phyloP scores from a whole-genome alignment of 345 rosid genomes.

The Pistacia atlantica region DNA sequence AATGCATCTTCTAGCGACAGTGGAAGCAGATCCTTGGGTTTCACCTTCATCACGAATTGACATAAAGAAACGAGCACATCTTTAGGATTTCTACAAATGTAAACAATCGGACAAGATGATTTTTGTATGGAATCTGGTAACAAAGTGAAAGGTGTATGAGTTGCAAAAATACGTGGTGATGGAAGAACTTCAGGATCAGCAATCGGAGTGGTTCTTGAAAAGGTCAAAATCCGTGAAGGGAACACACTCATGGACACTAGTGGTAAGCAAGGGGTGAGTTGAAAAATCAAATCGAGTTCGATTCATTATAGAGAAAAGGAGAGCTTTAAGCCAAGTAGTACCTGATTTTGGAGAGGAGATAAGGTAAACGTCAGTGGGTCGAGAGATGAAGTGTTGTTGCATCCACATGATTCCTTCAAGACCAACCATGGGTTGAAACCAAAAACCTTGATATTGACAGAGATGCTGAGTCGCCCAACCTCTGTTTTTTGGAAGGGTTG shows the following conservation, averaged over 20 bases:
- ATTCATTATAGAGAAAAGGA: not conserved
- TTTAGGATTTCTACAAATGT: conserved; percentile 2
- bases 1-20: conserved; percentile 1
- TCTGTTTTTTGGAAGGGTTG: not conserved
- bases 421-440: not conserved
- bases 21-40: not conserved
- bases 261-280: conserved; percentile 16
- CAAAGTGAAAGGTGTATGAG: conserved; percentile 11
- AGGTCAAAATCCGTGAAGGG: conserved; percentile 19
- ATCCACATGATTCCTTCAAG: not conserved
- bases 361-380: not conserved
- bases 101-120: not conserved
- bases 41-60: conserved; percentile 5
- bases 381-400: not conserved
- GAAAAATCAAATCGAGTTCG: conserved; percentile 2
- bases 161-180: not conserved
- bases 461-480: not conserved
- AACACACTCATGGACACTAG: conserved; percentile 18
- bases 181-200: not conserved
- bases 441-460: not conserved
- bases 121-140: not conserved
- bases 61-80: conserved; percentile 8
- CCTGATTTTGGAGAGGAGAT: not conserved
- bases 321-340: conserved; percentile 11
- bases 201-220: not conserved